A percentile compares a stretch with the other conserved stretches of the same genome.
Conservation (phyloP, 1,284 basidiomycete species). For the Exobasidium rhododendri region DNA sequence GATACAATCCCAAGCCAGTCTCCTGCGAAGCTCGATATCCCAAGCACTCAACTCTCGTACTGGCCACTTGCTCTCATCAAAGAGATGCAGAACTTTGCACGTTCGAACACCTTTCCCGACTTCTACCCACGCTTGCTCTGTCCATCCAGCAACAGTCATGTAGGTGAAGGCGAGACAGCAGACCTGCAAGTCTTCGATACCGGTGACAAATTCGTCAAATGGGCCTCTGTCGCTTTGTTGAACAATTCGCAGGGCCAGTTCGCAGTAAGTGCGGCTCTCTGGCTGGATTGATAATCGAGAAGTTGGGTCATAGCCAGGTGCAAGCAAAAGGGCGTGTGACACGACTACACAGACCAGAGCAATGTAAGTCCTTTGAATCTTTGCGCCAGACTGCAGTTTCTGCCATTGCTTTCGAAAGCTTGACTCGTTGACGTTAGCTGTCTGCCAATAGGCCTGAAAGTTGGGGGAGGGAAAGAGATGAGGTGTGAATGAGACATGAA, state of each 20-base stretch:
- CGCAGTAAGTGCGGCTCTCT: background rate
- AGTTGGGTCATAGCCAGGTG: background rate
- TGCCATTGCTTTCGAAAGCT: slow-evolving; percentile 2
- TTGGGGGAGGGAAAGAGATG: background rate
- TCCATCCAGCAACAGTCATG: background rate
- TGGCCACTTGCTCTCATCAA: slow-evolving; percentile 7
- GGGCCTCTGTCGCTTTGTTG: background rate
- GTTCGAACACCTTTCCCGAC: background rate
- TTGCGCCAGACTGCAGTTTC: background rate
- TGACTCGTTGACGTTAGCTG: background rate
- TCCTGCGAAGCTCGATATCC: slow-evolving; percentile 9
- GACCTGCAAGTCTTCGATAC: background rate
- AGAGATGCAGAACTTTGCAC: slow-evolving; percentile 4
- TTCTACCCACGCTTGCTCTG: background rate
- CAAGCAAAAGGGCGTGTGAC: background rate
- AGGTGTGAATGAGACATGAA: background rate
- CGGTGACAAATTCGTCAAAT: background rate
- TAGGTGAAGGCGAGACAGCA: background rate
- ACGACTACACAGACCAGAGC: background rate
- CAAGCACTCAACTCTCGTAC: background rate
- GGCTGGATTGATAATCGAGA: background rate
- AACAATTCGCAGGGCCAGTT: background rate
- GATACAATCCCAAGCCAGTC: background rate
- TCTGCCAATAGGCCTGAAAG: background rate
- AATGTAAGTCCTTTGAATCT: background rate